A percentile compares a stretch with the other conserved stretches of the same genome.
Conservation (phyloP, 169 alveolate species). For the Eimeria falciformis region DNA sequence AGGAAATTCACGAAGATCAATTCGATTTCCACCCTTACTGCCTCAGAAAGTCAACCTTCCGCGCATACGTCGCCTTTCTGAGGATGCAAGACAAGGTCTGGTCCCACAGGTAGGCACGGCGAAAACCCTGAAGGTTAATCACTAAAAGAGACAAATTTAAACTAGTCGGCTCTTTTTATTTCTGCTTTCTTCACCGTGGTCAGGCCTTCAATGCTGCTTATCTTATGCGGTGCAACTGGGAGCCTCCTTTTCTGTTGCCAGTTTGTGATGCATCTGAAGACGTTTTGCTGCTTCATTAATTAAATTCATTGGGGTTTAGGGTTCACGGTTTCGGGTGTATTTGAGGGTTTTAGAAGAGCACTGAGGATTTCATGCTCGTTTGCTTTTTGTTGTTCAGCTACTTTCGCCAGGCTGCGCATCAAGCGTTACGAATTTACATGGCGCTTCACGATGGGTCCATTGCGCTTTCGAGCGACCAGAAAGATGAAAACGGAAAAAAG, state of each 20-base stretch:
- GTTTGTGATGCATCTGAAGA: not conserved
- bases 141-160: too few relatives aligned
- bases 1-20: conserved; percentile 91
- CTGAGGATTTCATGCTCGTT: not conserved
- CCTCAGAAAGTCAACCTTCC: conserved; percentile 88
- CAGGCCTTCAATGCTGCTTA: too few relatives aligned
- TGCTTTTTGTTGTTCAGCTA: conserved; percentile 32
- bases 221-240: too few relatives aligned
- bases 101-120: conserved; percentile 54
- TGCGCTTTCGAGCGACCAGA: not conserved
- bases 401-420: conserved; percentile 60
- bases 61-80: conserved; percentile 83
- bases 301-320: not conserved
- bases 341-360: not conserved
- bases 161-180: not conserved
- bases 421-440: conserved; percentile 14
- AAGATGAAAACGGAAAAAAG: not conserved
- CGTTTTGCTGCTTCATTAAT: not conserved
- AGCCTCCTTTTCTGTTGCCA: not conserved
- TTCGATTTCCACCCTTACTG: conserved; percentile 93
- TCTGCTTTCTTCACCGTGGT: not conserved
- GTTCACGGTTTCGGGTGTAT: not conserved
- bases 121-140: not conserved
- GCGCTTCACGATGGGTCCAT: conserved; percentile 55
- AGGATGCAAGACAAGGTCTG: conserved; percentile 81